Conservation (phyloP, 2,329 filamentous ascomycete genomes). For the Microcyclosporella mali region DNA sequence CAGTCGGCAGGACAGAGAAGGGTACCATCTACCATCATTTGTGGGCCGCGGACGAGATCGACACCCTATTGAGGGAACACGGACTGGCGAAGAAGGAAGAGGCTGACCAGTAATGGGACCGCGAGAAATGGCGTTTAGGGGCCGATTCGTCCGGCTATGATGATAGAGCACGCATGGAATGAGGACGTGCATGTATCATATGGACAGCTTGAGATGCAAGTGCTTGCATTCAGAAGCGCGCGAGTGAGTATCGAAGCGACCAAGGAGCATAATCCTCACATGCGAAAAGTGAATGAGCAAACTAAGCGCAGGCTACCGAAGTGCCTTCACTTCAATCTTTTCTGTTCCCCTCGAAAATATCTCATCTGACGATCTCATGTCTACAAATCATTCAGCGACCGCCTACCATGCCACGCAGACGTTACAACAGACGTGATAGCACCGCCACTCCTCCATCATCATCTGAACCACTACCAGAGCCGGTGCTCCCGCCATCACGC, state of each 20-base stretch:
- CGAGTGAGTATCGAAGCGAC: not conserved
- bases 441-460: not conserved
- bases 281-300: not conserved
- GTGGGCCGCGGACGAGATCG: conserved; percentile 96
- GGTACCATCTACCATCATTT: conserved; percentile 98
- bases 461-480: not conserved
- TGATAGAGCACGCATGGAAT: conserved; percentile 4
- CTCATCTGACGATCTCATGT: too few relatives aligned
- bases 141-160: not conserved
- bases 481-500: not conserved
- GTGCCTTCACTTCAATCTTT: too few relatives aligned
- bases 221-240: not conserved
- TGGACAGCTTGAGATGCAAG: not conserved
- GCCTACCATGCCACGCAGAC: too few relatives aligned
- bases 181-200: not conserved
- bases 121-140: conserved; percentile 5
- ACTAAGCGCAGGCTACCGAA: not conserved
- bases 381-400: too few relatives aligned
- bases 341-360: too few relatives aligned
- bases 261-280: not conserved
- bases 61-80: conserved; percentile 86
- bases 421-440: too few relatives aligned
- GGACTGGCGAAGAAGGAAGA: conserved; percentile 84
- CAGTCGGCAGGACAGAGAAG: conserved; percentile 88
- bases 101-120: conserved; percentile 12